A percentile compares a stretch with the other conserved stretches of the same genome.
These are phyloP conservation scores for Populus deltoides DNA, from an alignment of 345 rosid species.

Conservation along the genomic window DNA sequence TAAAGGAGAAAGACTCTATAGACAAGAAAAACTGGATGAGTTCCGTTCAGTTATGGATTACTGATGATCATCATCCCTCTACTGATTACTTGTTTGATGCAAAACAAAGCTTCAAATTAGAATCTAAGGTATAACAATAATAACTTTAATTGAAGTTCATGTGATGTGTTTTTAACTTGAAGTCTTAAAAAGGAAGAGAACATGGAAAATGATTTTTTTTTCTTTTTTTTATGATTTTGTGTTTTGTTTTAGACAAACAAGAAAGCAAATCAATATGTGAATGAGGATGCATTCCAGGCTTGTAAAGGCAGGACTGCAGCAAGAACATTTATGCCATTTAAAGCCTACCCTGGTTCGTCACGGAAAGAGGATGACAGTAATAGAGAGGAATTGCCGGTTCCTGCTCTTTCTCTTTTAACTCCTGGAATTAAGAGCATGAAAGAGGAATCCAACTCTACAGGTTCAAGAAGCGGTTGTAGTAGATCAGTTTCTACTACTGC, in stretches of 20 bases:
- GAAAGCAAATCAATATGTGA: conserved; percentile 28
- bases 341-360: conserved; percentile 15
- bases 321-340: conserved; percentile 44
- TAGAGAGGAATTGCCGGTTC: conserved; percentile 21
- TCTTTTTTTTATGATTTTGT: background rate
- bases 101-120: conserved; percentile 34
- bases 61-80: conserved; percentile 23
- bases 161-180: background rate
- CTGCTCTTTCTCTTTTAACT: conserved; percentile 50
- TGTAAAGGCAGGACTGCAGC: conserved; percentile 31
- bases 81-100: conserved; percentile 25
- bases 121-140: conserved; percentile 37
- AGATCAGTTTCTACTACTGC: conserved; percentile 38
- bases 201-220: background rate
- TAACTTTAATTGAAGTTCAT: background rate
- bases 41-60: conserved; percentile 64
- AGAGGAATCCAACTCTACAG: conserved; percentile 52
- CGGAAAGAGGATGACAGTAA: conserved; percentile 15
- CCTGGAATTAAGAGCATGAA: conserved; percentile 50
- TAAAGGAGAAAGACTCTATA: conserved; percentile 36
- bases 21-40: conserved; percentile 75
- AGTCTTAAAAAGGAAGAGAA: background rate
- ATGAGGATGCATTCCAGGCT: conserved; percentile 30
- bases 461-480: conserved; percentile 42
- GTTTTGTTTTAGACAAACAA: conserved; percentile 38